phyloP scores from a whole-genome alignment of 208 protist genomes.

The Tritrichomonas musculus region DNA sequence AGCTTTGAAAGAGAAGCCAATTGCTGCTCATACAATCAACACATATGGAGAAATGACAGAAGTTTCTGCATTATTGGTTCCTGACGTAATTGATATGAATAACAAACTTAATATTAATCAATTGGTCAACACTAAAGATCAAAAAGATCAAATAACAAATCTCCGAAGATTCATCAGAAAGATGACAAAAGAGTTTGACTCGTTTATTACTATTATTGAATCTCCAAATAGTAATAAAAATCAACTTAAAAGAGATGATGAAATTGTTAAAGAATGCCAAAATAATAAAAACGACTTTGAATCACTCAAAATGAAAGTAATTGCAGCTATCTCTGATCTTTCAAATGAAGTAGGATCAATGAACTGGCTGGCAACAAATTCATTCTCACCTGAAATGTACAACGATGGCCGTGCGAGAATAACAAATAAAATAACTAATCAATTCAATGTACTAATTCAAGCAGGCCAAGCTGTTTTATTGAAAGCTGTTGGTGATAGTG shows the following conservation, averaged over 20 bases:
- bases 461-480: not conserved
- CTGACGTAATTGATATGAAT: no score
- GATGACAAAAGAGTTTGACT: conserved; percentile 8
- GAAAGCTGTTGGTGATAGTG: not conserved
- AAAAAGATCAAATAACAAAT: no score
- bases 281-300: not conserved
- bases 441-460: not conserved
- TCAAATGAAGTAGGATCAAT: not conserved
- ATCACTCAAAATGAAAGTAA: not conserved
- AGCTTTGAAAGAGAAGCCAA: no score
- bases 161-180: not conserved
- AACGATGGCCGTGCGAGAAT: not conserved
- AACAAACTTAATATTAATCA: not conserved
- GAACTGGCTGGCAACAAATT: not conserved
- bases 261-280: no score
- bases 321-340: not conserved
- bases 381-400: not conserved
- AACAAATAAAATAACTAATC: not conserved
- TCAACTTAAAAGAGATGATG: not conserved
- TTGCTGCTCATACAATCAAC: no score
- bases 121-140: not conserved
- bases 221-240: not conserved
- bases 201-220: not conserved
- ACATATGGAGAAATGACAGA: no score
- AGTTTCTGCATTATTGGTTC: no score